Base-by-base conservation (phyloP, 2,329 filamentous ascomycete species). In the Claviceps quebecensis region DNA sequence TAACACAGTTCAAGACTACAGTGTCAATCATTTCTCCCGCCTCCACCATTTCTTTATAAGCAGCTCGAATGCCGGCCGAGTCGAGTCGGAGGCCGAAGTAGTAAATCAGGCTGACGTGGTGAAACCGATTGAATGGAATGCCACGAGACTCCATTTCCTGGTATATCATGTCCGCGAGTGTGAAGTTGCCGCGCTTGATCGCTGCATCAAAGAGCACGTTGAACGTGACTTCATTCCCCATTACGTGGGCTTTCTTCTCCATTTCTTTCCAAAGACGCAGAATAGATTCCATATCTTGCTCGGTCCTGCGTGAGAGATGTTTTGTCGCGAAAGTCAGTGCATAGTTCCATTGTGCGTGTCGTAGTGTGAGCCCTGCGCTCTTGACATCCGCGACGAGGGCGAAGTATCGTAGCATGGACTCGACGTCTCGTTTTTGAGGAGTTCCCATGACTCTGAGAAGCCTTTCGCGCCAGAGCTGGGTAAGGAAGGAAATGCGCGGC, bases 201-300 rank as follows among this genome's bases (percentile, higher is more conserved):
- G 93, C 88, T 11, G 88, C 78, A 61, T 96, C 86, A 59, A 95
- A 96, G 13, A 98, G 75, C 46, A 96, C 85, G 62, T 93, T 95
- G 67, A 98, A 94, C 0, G 91, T 95, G n/a, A 89, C 83, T 47
- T 80, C 75, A 58, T 85, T 86, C 38, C 78, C 83, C 57, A 70
- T 69, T 14, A 88, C 65, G 1, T 78, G 76, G 2, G 82, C 81
- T 4, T 80, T 70, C 46, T 78, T 74, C 66, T 98, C 93, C 89
- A 97, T 97, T 59, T 93, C 82, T 56, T 79, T 81, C 90, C 91
- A 98, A 23, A 94, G 67, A 47, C 80, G 77, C 45, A 98, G 72
- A 0, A 87, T 83, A 5, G 80, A 76, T 29, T 69, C 66, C 54
- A 69, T 58, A 46, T 65, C 86, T 72, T 44, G 87, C 66, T 63